A percentile compares a stretch with the other conserved stretches of the same genome.
Conservation (phyloP, 306 rosid genomes). For the Glycine soja region DNA sequence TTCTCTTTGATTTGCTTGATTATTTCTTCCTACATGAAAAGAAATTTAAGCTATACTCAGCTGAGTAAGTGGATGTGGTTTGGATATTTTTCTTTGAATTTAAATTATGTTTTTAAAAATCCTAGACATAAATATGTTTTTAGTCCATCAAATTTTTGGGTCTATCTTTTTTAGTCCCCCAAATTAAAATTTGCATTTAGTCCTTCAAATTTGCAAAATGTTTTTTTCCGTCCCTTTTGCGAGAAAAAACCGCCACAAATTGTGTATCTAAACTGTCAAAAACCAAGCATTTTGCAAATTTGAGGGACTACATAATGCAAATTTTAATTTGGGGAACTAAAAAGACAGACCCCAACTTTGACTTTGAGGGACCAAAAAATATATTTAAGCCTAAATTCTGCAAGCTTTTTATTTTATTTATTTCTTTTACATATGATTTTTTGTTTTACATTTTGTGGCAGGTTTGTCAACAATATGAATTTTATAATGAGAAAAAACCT, state of each 20-base stretch:
- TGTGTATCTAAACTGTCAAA: too few species aligned
- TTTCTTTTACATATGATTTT: slow-evolving; percentile 3
- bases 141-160: too few species aligned
- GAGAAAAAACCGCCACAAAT: too few species aligned
- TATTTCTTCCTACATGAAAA: slow-evolving; percentile 5
- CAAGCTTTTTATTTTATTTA: slow-evolving; percentile 4
- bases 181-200: too few species aligned
- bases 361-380: too few species aligned
- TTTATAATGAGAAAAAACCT: slow-evolving; percentile 72
- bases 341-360: too few species aligned
- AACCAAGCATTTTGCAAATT: too few species aligned
- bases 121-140: neutral
- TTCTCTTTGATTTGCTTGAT: neutral
- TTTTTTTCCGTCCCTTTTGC: too few species aligned
- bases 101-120: neutral
- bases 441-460: slow-evolving; percentile 44
- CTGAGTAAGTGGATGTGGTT: slow-evolving; percentile 29
- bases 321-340: too few species aligned
- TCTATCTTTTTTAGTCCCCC: too few species aligned
- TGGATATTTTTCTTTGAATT: slow-evolving; percentile 20
- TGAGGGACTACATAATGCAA: too few species aligned
- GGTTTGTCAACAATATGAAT: slow-evolving; percentile 99
- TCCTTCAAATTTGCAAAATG: too few species aligned
- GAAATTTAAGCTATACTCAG: neutral
- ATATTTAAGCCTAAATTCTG: neutral